Evolutionary conservation across 257 asterid species (phyloP), one percentile per base, ranked within the genome.

Genomic region (Buddleja alternifolia): DNA sequence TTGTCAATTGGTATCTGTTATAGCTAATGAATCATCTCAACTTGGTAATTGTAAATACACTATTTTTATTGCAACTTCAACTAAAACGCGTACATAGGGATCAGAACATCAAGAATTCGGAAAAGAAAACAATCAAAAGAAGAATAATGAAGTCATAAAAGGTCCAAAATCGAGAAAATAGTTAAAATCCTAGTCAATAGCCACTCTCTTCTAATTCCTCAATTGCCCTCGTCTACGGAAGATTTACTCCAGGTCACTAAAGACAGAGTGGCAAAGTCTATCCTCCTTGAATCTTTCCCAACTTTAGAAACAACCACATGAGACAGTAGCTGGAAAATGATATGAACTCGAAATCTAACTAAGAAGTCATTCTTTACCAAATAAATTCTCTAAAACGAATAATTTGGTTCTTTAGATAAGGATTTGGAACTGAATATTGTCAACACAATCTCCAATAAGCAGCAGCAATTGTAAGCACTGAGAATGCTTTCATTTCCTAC

Each of bases 321-420:
- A 41, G 51, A 17, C 16, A 45, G 39, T 23, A 50, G 55, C 50
- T 1, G 4, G 42, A 63, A 55, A 70, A 25, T 55, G 20, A 17
- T 24, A 70, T 8, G 16, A 40, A 59, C 32, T 3, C 1, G 39
- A 32, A 41, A 6, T 36, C 10, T 23, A 34, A 66, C n/a, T 32
- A 10, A 21, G n/a, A 61, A 45, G 55, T 29, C n/a, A 42, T 15
- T 42, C 47, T 64, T 41, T 34, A 57, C 52, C 48, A 70, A 55
- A 23, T 32, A 70, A 62, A 42, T 23, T 39, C 37, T 46, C 51
- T 21, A 20, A 20, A 60, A 10, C 11, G n/a, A 47, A 34, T 36
- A n/a, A 12, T 37, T 11, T 20, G 19, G 11, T 16, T 10, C n/a
- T 46, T 41, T 12, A 51, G 9, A 20, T 1, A 7, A 61, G 52